These are phyloP conservation scores for Paecilomyces niveus DNA, from an alignment of 2,329 filamentous ascomycete genomes.

Conservation along the genomic window DNA sequence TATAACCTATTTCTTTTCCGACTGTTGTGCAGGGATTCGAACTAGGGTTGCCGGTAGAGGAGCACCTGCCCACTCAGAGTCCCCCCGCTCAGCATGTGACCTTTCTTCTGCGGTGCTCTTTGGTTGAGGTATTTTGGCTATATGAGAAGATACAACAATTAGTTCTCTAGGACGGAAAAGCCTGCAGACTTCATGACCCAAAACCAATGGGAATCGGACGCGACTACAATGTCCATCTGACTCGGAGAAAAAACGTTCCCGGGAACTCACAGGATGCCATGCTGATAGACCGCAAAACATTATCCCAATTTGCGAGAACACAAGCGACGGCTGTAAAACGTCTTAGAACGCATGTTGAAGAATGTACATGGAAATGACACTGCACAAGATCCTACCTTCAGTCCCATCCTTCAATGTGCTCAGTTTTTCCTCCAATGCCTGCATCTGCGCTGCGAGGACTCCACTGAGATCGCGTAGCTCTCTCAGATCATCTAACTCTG, in stretches of 20 bases:
- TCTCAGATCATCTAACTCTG: conserved; percentile 55
- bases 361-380: background rate
- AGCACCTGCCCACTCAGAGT: conserved; percentile 67
- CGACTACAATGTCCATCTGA: no score
- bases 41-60: conserved; percentile 35
- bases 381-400: conserved; percentile 39
- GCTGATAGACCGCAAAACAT: conserved; percentile 56
- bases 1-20: conserved; percentile 8
- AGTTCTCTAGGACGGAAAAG: background rate
- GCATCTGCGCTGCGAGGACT: conserved; percentile 57
- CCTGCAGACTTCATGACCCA: conserved; percentile 4
- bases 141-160: background rate
- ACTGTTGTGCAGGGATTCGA: conserved; percentile 31
- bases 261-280: conserved; percentile 54
- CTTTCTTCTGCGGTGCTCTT: conserved; percentile 10
- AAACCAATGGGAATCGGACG: background rate
- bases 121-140: conserved; percentile 21
- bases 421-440: conserved; percentile 54
- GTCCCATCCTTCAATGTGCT: conserved; percentile 55
- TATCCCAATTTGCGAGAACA: conserved; percentile 62
- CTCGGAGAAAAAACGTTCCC: background rate
- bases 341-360: conserved; percentile 5
- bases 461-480: conserved; percentile 56
- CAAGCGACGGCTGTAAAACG: conserved; percentile 50
- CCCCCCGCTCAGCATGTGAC: conserved; percentile 4